phyloP scores from a whole-genome alignment of 768 basidiomycete species.

The Rhizopogon vulgaris region DNA sequence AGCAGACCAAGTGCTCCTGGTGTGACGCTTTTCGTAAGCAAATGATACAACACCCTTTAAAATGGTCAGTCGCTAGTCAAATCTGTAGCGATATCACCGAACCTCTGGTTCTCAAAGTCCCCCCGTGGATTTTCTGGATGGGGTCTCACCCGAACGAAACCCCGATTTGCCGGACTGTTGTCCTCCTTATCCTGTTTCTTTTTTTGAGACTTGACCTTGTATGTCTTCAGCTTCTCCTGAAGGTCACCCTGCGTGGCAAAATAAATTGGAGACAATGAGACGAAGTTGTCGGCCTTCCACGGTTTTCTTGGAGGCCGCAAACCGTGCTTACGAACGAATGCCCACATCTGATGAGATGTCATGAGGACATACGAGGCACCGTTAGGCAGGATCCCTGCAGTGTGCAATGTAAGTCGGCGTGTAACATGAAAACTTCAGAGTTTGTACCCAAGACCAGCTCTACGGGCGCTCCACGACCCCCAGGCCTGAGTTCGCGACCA shows the following conservation, averaged over 20 bases:
- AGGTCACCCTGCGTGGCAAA: constrained; percentile 30
- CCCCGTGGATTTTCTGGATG: constrained; percentile 26
- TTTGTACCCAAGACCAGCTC: constrained; percentile 40
- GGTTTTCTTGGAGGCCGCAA: constrained; percentile 9
- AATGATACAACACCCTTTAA: constrained; percentile 26
- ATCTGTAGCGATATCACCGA: not conserved
- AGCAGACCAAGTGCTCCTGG: constrained; percentile 28
- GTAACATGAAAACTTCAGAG: not conserved
- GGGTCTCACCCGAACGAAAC: constrained; percentile 20
- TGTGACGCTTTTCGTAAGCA: constrained; percentile 17
- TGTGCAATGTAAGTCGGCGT: not conserved
- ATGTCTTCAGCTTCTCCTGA: constrained; percentile 29
- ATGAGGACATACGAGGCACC: constrained; percentile 44
- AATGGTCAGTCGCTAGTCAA: not conserved
- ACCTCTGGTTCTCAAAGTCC: constrained; percentile 47
- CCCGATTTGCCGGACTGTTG: constrained; percentile 38
- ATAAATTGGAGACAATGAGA: constrained; percentile 43
- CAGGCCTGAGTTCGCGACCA: constrained; percentile 26
- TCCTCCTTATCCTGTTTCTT: constrained; percentile 23
- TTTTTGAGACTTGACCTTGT: constrained; percentile 35
- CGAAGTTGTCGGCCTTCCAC: constrained; percentile 24
- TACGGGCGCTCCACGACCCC: constrained; percentile 20
- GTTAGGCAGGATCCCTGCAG: constrained; percentile 34
- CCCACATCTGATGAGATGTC: constrained; percentile 24
- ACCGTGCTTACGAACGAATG: constrained; percentile 14